Conservation (phyloP, 768 basidiomycete species). For the Paxillus involutus region DNA sequence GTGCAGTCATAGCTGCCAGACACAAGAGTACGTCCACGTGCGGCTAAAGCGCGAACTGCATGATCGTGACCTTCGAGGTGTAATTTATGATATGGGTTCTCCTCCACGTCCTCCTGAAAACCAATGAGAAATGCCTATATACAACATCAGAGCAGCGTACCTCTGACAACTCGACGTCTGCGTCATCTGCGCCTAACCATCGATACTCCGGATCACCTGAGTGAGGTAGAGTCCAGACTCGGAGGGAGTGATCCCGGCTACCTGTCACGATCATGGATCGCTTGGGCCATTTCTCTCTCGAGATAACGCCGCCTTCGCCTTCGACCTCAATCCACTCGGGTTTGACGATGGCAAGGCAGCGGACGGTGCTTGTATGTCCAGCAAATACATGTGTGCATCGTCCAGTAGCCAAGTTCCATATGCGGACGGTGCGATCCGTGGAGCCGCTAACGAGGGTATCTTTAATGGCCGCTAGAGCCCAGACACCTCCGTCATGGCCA, state of each 20-base stretch:
- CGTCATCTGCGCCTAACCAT: conserved; percentile 60
- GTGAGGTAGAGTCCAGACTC: conserved; percentile 67
- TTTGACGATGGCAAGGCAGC: conserved; percentile 94
- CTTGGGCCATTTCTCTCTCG: conserved; percentile 72
- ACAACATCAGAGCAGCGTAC: conserved; percentile 22
- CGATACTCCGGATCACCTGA: conserved; percentile 77
- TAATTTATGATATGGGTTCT: conserved; percentile 89
- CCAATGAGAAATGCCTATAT: neutral
- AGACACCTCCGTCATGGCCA: conserved; percentile 95
- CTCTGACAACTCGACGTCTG: conserved; percentile 58
- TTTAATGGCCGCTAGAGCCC: conserved; percentile 91
- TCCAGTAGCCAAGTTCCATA: conserved; percentile 83
- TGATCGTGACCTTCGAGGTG: conserved; percentile 88
- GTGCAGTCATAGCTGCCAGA: conserved; percentile 96
- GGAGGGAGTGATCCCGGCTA: conserved; percentile 63
- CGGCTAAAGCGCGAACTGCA: conserved; percentile 90
- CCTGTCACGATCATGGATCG: conserved; percentile 73
- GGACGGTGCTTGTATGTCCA: conserved; percentile 94
- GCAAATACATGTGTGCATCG: conserved; percentile 91
- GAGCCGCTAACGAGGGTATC: conserved; percentile 89
- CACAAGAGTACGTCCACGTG: conserved; percentile 84
- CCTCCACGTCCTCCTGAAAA: conserved; percentile 58
- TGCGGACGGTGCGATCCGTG: conserved; percentile 90
- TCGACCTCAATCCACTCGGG: conserved; percentile 84
- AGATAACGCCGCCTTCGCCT: conserved; percentile 56